These are phyloP conservation scores for Globisporangium canariense DNA, from an alignment of 352 stramenopile species.

Conservation along the genomic window DNA sequence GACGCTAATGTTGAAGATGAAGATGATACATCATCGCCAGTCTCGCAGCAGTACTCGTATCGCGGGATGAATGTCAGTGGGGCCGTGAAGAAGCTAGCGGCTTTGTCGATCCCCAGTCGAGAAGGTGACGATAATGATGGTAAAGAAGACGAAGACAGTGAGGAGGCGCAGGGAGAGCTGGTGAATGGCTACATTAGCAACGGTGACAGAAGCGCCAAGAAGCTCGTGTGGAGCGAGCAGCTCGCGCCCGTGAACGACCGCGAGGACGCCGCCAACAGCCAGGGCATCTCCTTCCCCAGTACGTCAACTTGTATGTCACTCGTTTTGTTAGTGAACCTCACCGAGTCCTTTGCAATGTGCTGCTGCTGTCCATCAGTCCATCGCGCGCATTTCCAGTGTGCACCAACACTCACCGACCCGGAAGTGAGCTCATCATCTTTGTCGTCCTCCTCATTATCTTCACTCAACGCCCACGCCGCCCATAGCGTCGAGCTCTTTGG, in stretches of 20 bases:
- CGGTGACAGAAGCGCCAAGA: not conserved
- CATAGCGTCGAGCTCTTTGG: conserved; percentile 39
- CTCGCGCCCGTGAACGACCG: conserved; percentile 31
- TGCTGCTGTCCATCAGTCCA: conserved; percentile 30
- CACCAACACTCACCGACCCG: conserved; percentile 7
- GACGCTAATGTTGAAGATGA: too few species aligned
- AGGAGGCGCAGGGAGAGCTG: not conserved
- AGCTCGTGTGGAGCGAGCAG: conserved; percentile 47
- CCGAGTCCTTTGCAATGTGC: not conserved
- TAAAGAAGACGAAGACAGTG: not conserved
- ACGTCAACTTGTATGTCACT: conserved; percentile 2
- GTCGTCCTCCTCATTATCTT: not conserved
- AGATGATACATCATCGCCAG: not conserved
- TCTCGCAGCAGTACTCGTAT: conserved; percentile 24
- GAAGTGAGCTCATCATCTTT: not conserved
- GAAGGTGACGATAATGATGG: not conserved
- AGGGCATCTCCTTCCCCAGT: conserved; percentile 60
- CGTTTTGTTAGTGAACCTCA: too few species aligned
- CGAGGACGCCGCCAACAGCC: conserved; percentile 26
- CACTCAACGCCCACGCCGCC: not conserved
- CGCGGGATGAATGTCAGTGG: conserved; percentile 16
- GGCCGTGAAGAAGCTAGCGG: conserved; percentile 16
- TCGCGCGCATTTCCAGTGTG: conserved; percentile 30
- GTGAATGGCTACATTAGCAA: conserved; percentile 14
- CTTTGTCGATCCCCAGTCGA: conserved; percentile 2